Percentiles rank a stretch among this genome's conserved stretches.
Conservation (phyloP, 108 stramenopile genomes). For the Cyclostephanos tholiformis region DNA sequence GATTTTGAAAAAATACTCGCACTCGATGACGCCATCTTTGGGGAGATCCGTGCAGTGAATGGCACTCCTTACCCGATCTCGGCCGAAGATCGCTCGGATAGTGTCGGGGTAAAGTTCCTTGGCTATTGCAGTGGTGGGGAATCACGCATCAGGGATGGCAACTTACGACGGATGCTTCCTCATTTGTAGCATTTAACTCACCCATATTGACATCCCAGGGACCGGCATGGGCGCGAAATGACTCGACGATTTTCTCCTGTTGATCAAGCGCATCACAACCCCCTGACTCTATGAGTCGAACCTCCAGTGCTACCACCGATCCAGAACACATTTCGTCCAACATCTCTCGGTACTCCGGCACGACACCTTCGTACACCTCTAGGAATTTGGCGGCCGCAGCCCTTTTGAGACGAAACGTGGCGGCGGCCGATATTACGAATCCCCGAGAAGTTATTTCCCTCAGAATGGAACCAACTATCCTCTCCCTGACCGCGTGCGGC, state of each 20-base stretch:
- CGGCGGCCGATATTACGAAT: slow-evolving; percentile 62
- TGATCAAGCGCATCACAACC: not conserved
- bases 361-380: slow-evolving; percentile 68
- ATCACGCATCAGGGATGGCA: not conserved
- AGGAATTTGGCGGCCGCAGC: slow-evolving; percentile 64
- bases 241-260: slow-evolving; percentile 47
- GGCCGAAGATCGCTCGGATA: slow-evolving; percentile 71
- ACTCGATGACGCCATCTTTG: slow-evolving; percentile 70
- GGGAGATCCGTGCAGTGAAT: slow-evolving; percentile 87
- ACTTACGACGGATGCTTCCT: no score
- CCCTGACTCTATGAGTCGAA: slow-evolving; percentile 12
- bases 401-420: slow-evolving; percentile 57
- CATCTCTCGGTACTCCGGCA: slow-evolving; percentile 56
- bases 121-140: slow-evolving; percentile 28
- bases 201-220: slow-evolving; percentile 76
- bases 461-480: slow-evolving; percentile 55
- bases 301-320: slow-evolving; percentile 57
- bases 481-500: slow-evolving; percentile 72
- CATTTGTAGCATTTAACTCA: not conserved
- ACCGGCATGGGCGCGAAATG: slow-evolving; percentile 66
- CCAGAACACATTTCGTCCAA: slow-evolving; percentile 69
- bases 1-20: slow-evolving; percentile 75
- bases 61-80: slow-evolving; percentile 63
- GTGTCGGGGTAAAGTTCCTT: slow-evolving; percentile 59
- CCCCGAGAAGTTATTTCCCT: slow-evolving; percentile 51